These are phyloP conservation scores for Croton laevigatus DNA, from an alignment of 441 rosid species.

Conservation along the genomic window DNA sequence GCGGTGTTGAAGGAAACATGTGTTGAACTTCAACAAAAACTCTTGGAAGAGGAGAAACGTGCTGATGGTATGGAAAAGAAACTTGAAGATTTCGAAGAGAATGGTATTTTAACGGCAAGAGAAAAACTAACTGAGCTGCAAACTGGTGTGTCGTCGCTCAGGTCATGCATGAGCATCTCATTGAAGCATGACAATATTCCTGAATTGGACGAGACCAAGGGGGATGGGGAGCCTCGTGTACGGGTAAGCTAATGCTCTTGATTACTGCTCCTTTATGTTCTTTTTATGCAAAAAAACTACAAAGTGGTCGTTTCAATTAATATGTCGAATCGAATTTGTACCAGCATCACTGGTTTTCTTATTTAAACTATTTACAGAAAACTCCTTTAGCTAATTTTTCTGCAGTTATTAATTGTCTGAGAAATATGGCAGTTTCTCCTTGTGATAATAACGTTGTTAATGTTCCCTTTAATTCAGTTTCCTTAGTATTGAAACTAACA, in stretches of 20 bases:
- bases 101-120: constrained; percentile 50
- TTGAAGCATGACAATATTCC: constrained; percentile 35
- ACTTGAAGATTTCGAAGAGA: constrained; percentile 63
- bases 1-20: constrained; percentile 45
- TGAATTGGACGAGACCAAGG: constrained; percentile 31
- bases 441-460: no score
- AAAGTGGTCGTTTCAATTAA: no score
- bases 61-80: constrained; percentile 50
- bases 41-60: constrained; percentile 49
- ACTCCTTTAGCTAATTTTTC: no score
- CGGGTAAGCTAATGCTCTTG: constrained; percentile 55
- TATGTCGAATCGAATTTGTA: no score
- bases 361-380: no score
- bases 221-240: constrained; percentile 31
- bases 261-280: constrained; percentile 18
- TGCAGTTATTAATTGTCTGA: no score
- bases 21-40: constrained; percentile 40
- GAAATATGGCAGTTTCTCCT: no score
- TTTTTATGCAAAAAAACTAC: constrained; percentile 4
- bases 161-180: constrained; percentile 52
- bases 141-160: constrained; percentile 57
- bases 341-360: no score
- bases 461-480: no score
- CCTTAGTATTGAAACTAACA: no score
- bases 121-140: constrained; percentile 67